phyloP scores from a whole-genome alignment of 1,284 basidiomycete species.

The Rhodofomes roseus region DNA sequence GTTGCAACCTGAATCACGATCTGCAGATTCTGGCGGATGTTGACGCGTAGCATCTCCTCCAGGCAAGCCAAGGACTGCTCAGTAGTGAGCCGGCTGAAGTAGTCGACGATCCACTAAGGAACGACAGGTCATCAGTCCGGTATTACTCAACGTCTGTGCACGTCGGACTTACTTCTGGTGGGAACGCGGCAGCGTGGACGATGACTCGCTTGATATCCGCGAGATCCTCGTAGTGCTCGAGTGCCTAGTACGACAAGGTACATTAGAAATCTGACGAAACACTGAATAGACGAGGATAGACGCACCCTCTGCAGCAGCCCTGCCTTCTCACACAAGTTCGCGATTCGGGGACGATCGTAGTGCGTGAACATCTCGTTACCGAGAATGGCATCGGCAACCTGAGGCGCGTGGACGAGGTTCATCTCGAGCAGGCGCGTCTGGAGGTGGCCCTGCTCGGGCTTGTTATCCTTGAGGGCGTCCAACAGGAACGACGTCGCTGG shows the following conservation, averaged over 20 bases:
- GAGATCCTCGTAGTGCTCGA: constrained; percentile 98
- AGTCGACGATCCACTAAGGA: constrained; percentile 90
- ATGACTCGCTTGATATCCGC: constrained; percentile 98
- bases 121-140: neutral
- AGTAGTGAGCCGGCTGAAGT: constrained; percentile 97
- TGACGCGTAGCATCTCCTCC: constrained; percentile 96
- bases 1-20: constrained; percentile 98
- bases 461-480: constrained; percentile 99
- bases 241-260: constrained; percentile 53
- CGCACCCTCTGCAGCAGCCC: constrained; percentile 88
- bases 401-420: constrained; percentile 97
- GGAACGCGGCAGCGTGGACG: constrained; percentile 88
- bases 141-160: neutral
- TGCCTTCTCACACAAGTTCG: constrained; percentile 98
- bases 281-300: constrained; percentile 7
- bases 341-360: constrained; percentile 95
- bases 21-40: constrained; percentile 97
- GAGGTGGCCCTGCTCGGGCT: constrained; percentile 93
- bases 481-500: constrained; percentile 98
- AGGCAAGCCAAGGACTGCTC: constrained; percentile 97
- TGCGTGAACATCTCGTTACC: constrained; percentile 99
- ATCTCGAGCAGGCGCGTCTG: constrained; percentile 98
- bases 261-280: constrained; percentile 12
- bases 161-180: constrained; percentile 61
- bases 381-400: constrained; percentile 98